Conservation (phyloP, 2,329 filamentous ascomycete genomes). For the Diaporthe citrichinensis region DNA sequence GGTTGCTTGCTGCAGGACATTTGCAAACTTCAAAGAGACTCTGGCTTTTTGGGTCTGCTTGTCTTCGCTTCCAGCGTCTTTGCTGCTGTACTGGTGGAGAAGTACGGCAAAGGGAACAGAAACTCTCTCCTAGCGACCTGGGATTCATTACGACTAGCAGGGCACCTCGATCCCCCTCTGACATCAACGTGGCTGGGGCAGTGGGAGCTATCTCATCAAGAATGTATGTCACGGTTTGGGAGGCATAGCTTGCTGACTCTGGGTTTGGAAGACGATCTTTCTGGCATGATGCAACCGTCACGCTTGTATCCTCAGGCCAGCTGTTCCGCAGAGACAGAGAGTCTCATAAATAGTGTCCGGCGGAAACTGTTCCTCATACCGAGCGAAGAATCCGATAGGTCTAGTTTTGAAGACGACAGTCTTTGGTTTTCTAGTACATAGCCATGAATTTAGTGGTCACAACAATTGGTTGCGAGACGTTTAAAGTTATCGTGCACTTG, state of each 20-base stretch:
- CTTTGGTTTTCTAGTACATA: neutral
- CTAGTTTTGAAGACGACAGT: neutral
- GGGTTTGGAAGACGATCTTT: neutral
- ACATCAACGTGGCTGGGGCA: neutral
- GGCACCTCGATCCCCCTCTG: neutral
- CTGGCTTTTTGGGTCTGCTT: neutral
- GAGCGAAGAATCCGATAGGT: neutral
- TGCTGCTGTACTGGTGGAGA: neutral
- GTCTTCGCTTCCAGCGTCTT: neutral
- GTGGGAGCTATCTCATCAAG: neutral
- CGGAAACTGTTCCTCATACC: neutral
- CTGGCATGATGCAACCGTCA: neutral
- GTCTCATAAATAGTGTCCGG: neutral
- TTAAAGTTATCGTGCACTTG: too few species aligned
- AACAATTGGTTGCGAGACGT: too few species aligned
- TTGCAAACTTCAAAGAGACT: neutral
- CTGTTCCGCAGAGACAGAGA: neutral
- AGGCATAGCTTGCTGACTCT: neutral
- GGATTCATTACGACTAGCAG: constrained; percentile 4
- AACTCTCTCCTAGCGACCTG: neutral
- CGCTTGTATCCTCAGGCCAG: neutral
- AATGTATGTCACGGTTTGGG: constrained; percentile 2
- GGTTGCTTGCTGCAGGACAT: neutral
- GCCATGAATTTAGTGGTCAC: neutral
- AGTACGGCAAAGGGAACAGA: neutral